Evolutionary conservation across 257 asterid genomes (phyloP).

Genomic region (Przewalskia tangutica): DNA sequence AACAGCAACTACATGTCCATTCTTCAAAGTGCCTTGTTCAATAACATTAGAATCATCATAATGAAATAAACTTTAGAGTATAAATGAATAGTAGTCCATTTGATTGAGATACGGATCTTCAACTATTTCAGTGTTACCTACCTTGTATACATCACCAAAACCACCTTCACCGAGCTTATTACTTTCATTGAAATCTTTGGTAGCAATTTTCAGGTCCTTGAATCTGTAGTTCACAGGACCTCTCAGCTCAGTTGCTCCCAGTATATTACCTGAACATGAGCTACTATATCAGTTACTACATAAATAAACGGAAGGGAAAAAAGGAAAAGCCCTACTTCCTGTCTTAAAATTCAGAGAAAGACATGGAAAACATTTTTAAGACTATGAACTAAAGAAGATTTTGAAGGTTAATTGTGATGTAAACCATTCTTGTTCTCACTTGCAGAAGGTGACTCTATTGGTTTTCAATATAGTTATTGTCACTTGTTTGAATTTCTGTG

Average conservation of each 20-base stretch:
- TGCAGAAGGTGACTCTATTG: neutral
- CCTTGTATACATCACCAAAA: constrained; percentile 75
- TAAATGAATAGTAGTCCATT: neutral
- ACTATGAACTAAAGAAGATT: neutral
- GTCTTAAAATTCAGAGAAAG: neutral
- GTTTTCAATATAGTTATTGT: neutral
- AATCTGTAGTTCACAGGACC: constrained; percentile 53
- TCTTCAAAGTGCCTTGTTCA: constrained; percentile 56
- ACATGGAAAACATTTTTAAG: neutral
- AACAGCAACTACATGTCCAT: constrained; percentile 60
- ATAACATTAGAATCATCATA: neutral
- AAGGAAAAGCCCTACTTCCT: neutral
- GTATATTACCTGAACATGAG: constrained; percentile 29
- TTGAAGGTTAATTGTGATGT: neutral
- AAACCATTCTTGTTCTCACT: neutral
- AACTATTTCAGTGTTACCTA: constrained; percentile 6
- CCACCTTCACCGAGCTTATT: constrained; percentile 72
- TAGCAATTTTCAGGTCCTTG: constrained; percentile 54
- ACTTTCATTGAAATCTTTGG: constrained; percentile 51
- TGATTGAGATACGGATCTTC: neutral
- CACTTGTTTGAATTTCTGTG: neutral
- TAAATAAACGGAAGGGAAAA: neutral
- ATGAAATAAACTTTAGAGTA: neutral
- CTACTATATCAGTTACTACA: neutral
- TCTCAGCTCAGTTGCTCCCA: constrained; percentile 66